phyloP scores from a whole-genome alignment of 352 stramenopile species.

The Pythium coloratum region DNA sequence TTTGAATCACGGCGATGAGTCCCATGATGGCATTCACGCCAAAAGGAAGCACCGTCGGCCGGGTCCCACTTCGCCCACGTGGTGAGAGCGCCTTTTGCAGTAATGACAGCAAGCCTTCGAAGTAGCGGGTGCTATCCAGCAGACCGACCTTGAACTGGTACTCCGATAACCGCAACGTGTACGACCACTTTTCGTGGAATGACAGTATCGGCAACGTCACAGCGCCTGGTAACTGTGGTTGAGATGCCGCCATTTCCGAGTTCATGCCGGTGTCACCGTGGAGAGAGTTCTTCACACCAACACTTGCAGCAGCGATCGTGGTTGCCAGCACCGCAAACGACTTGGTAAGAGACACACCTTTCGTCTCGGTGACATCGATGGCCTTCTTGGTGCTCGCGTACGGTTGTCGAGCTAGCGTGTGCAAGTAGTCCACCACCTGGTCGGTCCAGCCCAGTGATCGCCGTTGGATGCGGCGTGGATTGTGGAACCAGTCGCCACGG shows the following conservation, averaged over 20 bases:
- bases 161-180: slow-evolving; percentile 77
- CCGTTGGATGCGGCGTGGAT: slow-evolving; percentile 64
- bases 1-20: slow-evolving; percentile 67
- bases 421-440: slow-evolving; percentile 74
- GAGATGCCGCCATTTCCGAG: background rate
- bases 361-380: slow-evolving; percentile 19
- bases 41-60: slow-evolving; percentile 50
- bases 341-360: background rate
- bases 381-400: slow-evolving; percentile 28
- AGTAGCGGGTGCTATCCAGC: slow-evolving; percentile 72
- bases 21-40: slow-evolving; percentile 79
- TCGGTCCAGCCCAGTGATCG: slow-evolving; percentile 80
- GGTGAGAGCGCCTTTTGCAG: slow-evolving; percentile 77
- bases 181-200: slow-evolving; percentile 79
- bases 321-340: background rate
- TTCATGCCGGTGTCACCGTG: slow-evolving; percentile 33
- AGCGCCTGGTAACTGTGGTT: slow-evolving; percentile 9
- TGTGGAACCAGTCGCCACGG: slow-evolving; percentile 81
- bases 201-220: slow-evolving; percentile 34
- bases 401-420: slow-evolving; percentile 59
- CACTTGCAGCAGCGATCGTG: slow-evolving; percentile 2
- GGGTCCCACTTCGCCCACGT: slow-evolving; percentile 37
- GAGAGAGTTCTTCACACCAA: slow-evolving; percentile 29
- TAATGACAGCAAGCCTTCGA: slow-evolving; percentile 76
- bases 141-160: slow-evolving; percentile 82